Conservation (phyloP, 805 yeast species). For the Saccharomyces kudriavzevii region DNA sequence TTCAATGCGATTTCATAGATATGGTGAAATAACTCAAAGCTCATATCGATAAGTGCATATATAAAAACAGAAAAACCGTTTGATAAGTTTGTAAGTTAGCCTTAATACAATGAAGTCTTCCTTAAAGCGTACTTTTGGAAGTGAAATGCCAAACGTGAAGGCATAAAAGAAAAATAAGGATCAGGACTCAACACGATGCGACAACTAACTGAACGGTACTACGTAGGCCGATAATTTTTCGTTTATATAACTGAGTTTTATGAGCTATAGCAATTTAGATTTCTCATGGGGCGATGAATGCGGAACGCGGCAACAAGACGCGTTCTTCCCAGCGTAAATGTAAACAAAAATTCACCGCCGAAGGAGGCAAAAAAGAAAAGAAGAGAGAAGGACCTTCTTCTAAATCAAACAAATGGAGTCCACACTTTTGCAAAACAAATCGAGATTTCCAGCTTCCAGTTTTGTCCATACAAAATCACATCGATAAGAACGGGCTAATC, state of each 20-base stretch:
- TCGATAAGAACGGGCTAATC: neutral
- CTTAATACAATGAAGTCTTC: neutral
- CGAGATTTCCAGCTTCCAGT: neutral
- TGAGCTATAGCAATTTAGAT: neutral
- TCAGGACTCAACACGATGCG: no score
- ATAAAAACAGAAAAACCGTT: neutral
- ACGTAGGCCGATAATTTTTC: neutral
- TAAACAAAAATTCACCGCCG: neutral
- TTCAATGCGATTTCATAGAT: neutral
- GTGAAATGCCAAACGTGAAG: neutral
- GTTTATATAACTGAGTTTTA: neutral
- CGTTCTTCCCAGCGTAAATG: neutral
- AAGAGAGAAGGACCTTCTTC: neutral
- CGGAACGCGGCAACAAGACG: neutral
- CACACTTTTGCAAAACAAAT: neutral
- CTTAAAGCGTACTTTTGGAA: neutral
- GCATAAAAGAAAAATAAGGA: neutral
- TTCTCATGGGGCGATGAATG: neutral
- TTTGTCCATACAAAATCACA: neutral
- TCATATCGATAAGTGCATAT: neutral
- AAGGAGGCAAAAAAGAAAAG: neutral
- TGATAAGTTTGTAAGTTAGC: neutral
- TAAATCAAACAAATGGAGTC: neutral
- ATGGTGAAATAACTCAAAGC: neutral
- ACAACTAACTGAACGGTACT: neutral